Percentiles rank a stretch among this genome's conserved stretches.
These are phyloP conservation scores for Digitaria exilis DNA, from an alignment of 202 grass and related monocot species.

Conservation along the genomic window DNA sequence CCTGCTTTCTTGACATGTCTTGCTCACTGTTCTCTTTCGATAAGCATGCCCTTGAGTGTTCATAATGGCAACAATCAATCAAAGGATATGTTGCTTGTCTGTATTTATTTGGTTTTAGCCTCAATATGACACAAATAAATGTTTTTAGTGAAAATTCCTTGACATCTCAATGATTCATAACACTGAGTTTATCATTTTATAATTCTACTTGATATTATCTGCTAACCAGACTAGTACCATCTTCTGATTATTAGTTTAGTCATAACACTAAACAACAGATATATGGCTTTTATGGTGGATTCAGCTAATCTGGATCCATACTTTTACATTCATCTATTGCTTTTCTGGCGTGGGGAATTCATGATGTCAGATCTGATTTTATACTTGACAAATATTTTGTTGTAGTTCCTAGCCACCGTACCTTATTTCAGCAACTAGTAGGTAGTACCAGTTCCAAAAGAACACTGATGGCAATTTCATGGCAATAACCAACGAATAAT, in stretches of 20 bases:
- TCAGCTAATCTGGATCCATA: not conserved
- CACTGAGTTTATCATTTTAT: not conserved
- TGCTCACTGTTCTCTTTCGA: conserved; percentile 36
- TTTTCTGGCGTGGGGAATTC: not conserved
- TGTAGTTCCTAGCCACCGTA: not conserved
- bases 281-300: not conserved
- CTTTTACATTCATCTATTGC: not conserved
- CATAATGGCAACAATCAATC: conserved; percentile 62
- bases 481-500: conserved; percentile 9
- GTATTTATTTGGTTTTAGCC: not conserved
- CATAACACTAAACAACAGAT: not conserved
- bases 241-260: not conserved
- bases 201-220: not conserved
- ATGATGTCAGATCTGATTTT: conserved; percentile 8
- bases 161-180: not conserved
- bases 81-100: not conserved
- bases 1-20: conserved; percentile 20
- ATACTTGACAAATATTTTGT: not conserved
- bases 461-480: not conserved
- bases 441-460: not conserved
- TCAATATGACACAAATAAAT: not conserved
- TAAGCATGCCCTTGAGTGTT: conserved; percentile 55
- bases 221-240: not conserved
- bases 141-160: not conserved
- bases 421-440: conserved; percentile 14